Conservation (phyloP, 164 flowering plant species). For the Paratinospora sagittata region DNA sequence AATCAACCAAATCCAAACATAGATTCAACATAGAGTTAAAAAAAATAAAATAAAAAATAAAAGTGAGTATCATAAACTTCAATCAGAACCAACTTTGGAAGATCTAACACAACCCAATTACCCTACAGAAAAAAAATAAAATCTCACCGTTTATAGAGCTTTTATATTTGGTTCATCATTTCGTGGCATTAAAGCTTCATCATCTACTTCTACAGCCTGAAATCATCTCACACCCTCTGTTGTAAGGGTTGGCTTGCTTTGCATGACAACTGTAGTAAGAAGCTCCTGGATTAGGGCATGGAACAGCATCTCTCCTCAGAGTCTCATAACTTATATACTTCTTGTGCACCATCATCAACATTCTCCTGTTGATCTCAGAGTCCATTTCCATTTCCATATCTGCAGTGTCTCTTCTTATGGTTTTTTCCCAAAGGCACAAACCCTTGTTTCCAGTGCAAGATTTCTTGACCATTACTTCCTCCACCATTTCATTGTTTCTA, state of each 20-base stretch:
- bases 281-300: conserved; percentile 56
- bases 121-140: not conserved
- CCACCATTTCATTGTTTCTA: conserved; percentile 20
- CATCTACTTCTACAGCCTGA: not conserved
- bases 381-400: conserved; percentile 30
- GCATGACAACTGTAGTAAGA: conserved; percentile 57
- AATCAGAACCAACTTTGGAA: not conserved
- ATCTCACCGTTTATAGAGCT: not conserved
- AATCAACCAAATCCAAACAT: not conserved
- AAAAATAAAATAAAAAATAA: too few relatives aligned
- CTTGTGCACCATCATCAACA: conserved; percentile 34
- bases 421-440: conserved; percentile 15
- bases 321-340: conserved; percentile 63
- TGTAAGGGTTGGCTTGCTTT: conserved; percentile 40
- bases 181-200: not conserved
- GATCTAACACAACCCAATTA: not conserved
- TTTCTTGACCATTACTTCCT: conserved; percentile 22
- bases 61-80: not conserved
- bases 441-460: conserved; percentile 14
- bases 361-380: conserved; percentile 43
- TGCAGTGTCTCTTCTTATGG: not conserved
- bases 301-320: conserved; percentile 47
- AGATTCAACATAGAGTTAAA: not conserved
- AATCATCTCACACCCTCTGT: conserved; percentile 54
- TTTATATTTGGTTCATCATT: not conserved